Evolutionary conservation across 805 yeast species (phyloP).

Genomic region (Metschnikowia peoriensis): DNA sequence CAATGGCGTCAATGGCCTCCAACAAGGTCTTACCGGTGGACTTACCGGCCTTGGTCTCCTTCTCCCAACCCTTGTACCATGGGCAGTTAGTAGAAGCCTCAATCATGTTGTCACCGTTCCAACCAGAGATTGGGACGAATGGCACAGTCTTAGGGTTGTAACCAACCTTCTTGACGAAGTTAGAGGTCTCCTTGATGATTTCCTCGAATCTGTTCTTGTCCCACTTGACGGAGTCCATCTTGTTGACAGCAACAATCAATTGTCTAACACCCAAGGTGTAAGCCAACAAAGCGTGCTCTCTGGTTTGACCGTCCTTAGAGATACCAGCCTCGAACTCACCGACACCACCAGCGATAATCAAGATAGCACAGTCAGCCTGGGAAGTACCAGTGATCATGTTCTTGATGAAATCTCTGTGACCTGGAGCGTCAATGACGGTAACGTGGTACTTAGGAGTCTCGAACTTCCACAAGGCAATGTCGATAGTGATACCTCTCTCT

Average conservation of each 20-base stretch:
- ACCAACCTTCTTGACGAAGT: constrained; percentile 84
- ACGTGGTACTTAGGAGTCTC: constrained; percentile 87
- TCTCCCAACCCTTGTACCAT: constrained; percentile 86
- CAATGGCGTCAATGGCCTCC: constrained; percentile 82
- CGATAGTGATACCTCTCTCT: constrained; percentile 96
- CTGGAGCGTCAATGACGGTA: constrained; percentile 93
- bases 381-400: constrained; percentile 95
- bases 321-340: constrained; percentile 97
- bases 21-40: constrained; percentile 78
- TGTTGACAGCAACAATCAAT: constrained; percentile 87
- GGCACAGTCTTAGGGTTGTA: constrained; percentile 79
- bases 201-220: constrained; percentile 76
- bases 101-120: constrained; percentile 93
- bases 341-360: constrained; percentile 87
- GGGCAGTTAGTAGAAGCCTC: constrained; percentile 78
- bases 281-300: constrained; percentile 83
- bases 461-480: constrained; percentile 90
- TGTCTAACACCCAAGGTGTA: constrained; percentile 86
- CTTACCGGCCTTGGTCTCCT: constrained; percentile 69
- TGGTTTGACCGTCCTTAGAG: constrained; percentile 92
- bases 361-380: constrained; percentile 90
- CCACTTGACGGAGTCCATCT: constrained; percentile 95
- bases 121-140: constrained; percentile 83
- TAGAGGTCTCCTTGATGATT: constrained; percentile 71
- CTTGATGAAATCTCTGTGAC: constrained; percentile 96